Base-by-base conservation (phyloP, 2,329 filamentous ascomycete genomes). In the Huntiella bhutanensis region DNA sequence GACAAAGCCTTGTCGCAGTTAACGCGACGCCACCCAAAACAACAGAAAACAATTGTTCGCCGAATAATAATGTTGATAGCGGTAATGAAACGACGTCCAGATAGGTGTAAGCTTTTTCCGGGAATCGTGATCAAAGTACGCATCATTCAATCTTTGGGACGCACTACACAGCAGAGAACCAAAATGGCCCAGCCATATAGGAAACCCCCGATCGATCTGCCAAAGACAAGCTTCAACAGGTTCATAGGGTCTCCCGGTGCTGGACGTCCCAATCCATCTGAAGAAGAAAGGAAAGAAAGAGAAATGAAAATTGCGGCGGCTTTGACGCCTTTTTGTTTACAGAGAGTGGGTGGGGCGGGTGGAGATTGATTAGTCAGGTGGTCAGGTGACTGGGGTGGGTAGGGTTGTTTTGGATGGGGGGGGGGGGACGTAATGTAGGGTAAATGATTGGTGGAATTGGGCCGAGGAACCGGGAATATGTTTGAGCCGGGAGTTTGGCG, bases 31-130 rank as follows among this genome's bases (percentile, higher is more conserved):
- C 8, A 10, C 2, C 2, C 22, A 28, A 28, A 7, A 28, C 8
- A 28, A 28, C 7, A 22, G n/a, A n/a, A n/a, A 22, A 22, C 7
- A 28, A 28, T 28, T 8, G 22, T 28, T 28, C 6, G 2, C 22
- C 7, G 22, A 10, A 10, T 28, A 28, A 28, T 28, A 54, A 58
- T 71, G 68, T 71, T 69, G 68, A 71, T 71, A 68, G 68, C 67
- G 55, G 63, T 63, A 68, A 69, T 71, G 68, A 71, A 71, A 71
- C 68, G 64, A 60, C 62, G 64, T 60, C 59, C 64, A 65, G 67
- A 71, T 62, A 59, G 64, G 59, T 55, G 33, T 32, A 46, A 52
- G 44, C 42, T 52, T 49, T 58, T 54, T 61, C 61, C 63, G 63
- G 63, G 55, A 62, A 65, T 60, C 65, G 68, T 66, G 68, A 71